phyloP scores from a whole-genome alignment of 2,329 filamentous ascomycete genomes.

The Venturia nashicola region DNA sequence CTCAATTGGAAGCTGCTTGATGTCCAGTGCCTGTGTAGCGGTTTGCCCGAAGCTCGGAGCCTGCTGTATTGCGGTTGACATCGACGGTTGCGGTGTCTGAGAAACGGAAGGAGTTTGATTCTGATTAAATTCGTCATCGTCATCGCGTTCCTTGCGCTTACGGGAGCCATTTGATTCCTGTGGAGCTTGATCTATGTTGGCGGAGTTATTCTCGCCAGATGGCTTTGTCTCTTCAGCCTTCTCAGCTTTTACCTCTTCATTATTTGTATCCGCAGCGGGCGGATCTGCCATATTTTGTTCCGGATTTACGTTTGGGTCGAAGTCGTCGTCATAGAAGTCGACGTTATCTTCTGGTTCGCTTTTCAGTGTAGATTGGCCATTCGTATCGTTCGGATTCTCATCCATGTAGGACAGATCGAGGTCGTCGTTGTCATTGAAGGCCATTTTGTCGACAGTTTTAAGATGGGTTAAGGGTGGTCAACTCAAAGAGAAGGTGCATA shows the following conservation, averaged over 20 bases:
- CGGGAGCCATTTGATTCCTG: background rate
- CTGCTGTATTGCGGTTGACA: constrained; percentile 4
- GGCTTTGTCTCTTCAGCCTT: background rate
- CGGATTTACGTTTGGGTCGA: background rate
- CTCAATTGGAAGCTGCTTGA: constrained; percentile 4
- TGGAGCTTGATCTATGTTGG: background rate
- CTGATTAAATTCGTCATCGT: constrained; percentile 5
- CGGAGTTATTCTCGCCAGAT: background rate
- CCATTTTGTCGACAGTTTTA: constrained; percentile 19
- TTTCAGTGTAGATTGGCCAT: constrained; percentile 41
- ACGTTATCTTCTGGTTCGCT: constrained; percentile 15
- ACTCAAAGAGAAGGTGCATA: background rate
- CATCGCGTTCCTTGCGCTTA: constrained; percentile 9
- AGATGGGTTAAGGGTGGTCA: background rate
- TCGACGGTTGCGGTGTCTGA: constrained; percentile 2
- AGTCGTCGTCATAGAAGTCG: constrained; percentile 7
- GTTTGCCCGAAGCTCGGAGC: background rate
- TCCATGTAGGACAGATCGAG: constrained; percentile 45
- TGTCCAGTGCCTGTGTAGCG: constrained; percentile 7
- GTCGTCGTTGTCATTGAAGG: constrained; percentile 58
- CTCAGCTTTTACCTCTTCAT: background rate
- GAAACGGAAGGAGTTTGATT: background rate
- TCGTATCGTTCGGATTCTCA: background rate
- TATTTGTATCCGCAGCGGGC: constrained; percentile 10
- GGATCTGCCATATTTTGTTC: background rate